Percentiles rank a stretch among this genome's conserved stretches.
These are phyloP conservation scores for Euphorbia peplus DNA, from an alignment of 345 rosid genomes.

Conservation along the genomic window DNA sequence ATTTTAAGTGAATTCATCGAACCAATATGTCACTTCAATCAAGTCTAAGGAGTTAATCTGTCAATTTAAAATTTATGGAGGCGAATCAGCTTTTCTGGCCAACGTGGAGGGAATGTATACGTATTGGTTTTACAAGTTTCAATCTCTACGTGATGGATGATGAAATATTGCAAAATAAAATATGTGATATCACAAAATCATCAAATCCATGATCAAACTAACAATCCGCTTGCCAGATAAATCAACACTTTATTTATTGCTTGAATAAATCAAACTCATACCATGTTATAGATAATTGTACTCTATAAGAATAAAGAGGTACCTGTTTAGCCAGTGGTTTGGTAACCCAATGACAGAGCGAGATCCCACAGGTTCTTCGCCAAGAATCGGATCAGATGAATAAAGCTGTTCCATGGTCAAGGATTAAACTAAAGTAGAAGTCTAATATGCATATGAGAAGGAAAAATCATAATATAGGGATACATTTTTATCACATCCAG, in stretches of 20 bases:
- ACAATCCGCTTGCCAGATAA: not conserved
- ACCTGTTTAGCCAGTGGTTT: conserved; percentile 73
- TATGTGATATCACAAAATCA: not conserved
- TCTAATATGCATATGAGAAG: not conserved
- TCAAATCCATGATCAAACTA: not conserved
- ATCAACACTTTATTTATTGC: not conserved
- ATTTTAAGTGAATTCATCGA: no score
- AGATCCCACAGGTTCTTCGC: conserved; percentile 45
- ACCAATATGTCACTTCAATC: no score
- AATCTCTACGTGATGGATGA: not conserved
- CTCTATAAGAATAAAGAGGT: not conserved
- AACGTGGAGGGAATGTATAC: no score
- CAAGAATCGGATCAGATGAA: conserved; percentile 38
- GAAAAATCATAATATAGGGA: conserved; percentile 37
- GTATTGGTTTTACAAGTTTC: not conserved
- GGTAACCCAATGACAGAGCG: conserved; percentile 64
- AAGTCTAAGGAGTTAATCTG: no score
- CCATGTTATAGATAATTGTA: not conserved
- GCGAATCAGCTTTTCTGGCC: no score
- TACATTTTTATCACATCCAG: conserved; percentile 51
- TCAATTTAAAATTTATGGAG: no score
- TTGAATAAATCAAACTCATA: not conserved
- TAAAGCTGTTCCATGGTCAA: conserved; percentile 52
- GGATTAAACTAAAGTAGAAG: conserved; percentile 40
- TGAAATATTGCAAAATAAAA: not conserved